Evolutionary conservation across 2,329 filamentous ascomycete genomes (phyloP), one percentile per base, ranked within the genome.

Genomic region (Cladosporium austrohemisphaericum): DNA sequence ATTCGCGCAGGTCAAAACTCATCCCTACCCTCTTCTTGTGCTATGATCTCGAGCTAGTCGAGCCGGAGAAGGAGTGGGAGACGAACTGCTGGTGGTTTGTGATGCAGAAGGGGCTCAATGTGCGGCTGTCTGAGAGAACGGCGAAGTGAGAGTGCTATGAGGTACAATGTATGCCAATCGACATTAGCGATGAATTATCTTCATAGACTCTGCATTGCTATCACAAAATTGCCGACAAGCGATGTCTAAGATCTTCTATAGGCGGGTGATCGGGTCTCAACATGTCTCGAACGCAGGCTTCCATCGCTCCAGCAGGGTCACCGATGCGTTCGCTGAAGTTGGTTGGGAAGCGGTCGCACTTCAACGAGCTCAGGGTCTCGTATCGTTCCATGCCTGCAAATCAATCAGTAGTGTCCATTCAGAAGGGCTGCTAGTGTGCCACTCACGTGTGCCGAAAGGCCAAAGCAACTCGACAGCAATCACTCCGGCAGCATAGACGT

Each of bases 401-500:
- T 4, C 8, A 13, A 14, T 36, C 5, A 46, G 32, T 32, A 22
- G 11, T 5, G 22, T 29, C 8, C 14, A 10, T 3, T 13, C n/a
- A 28, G 6, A 18, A 13, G 14, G 7, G 14, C n/a, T n/a, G n/a
- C n/a, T n/a, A n/a, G n/a, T n/a, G n/a, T n/a, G n/a, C 26, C 16
- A 57, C 14, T 65, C 71, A 53, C 66, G 59, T 1, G 70, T 72
- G 3, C 55, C 58, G 45, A 85, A 79, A 4, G 65, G 70, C 53
- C 75, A 78, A 0, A 84, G 56, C 37, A 85, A 68, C 61, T 86
- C 83, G 35, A 84, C 80, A 0, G 80, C 67, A 23, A 85, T 78
- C 9, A 85, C 74, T 0, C 81, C 82, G 1, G 85, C 66, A 0
- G 80, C 76, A 57, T 78, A 85, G 0, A 84, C 70, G 53, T 85